Evolutionary conservation across 495 filamentous ascomycete genomes (phyloP).

Genomic region (Staphylotrichum longicolle): DNA sequence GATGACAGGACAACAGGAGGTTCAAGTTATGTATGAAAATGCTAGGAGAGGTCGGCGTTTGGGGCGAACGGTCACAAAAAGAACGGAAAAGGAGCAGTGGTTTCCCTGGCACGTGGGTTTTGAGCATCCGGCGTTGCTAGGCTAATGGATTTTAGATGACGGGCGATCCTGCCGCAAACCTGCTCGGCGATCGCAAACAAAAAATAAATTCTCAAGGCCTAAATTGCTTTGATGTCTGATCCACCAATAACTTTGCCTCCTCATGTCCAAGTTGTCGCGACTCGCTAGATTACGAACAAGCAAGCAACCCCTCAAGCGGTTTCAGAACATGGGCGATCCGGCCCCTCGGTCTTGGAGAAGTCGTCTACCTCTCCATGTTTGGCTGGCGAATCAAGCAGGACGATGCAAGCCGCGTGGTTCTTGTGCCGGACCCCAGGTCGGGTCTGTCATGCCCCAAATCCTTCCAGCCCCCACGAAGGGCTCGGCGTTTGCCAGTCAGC

Average conservation of each 20-base stretch:
- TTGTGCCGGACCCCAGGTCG: background rate
- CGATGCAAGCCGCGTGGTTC: background rate
- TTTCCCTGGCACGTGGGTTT: slow-evolving; percentile 1
- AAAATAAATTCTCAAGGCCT: too few species aligned
- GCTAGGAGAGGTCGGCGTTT: slow-evolving; percentile 16
- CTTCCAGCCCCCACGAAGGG: slow-evolving; percentile 1
- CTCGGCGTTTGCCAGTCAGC: background rate
- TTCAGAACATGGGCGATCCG: too few species aligned
- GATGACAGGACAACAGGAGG: background rate
- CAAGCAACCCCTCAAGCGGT: too few species aligned
- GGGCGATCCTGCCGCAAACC: background rate
- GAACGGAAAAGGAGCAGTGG: slow-evolving; percentile 6
- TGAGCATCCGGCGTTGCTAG: slow-evolving; percentile 18
- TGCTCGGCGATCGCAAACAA: background rate
- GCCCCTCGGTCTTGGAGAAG: too few species aligned
- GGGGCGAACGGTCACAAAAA: background rate
- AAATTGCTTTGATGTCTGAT: too few species aligned
- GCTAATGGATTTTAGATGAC: slow-evolving; percentile 14
- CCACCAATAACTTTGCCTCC: too few species aligned
- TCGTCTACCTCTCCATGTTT: too few species aligned
- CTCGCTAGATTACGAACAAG: background rate
- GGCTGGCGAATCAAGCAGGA: too few species aligned
- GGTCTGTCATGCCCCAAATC: too few species aligned
- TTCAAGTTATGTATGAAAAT: background rate
- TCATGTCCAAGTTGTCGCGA: background rate